phyloP scores from a whole-genome alignment of 2,329 filamentous ascomycete genomes.

The Colletotrichum tabaci region DNA sequence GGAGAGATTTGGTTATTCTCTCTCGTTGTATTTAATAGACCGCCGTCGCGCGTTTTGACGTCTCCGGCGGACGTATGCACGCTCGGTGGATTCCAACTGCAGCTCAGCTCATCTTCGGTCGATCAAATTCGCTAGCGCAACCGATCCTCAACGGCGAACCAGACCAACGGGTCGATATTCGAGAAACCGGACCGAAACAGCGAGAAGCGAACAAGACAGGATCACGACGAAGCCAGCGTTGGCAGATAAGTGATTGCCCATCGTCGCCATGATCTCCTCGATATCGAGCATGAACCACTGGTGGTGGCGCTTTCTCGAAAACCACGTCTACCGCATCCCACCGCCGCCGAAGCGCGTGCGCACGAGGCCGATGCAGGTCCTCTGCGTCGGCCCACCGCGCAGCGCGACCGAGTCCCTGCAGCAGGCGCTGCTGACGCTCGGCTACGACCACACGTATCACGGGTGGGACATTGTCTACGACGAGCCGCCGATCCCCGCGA shows the following conservation, averaged over 20 bases:
- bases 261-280: slow-evolving; percentile 16
- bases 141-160: neutral
- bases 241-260: neutral
- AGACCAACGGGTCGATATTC: neutral
- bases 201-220: neutral
- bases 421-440: slow-evolving; percentile 49
- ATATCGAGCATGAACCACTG: slow-evolving; percentile 38
- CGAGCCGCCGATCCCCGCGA: slow-evolving; percentile 43
- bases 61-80: slow-evolving; percentile 19
- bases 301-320: slow-evolving; percentile 38
- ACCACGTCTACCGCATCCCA: slow-evolving; percentile 43
- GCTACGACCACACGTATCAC: slow-evolving; percentile 53
- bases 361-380: slow-evolving; percentile 52
- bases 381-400: slow-evolving; percentile 53
- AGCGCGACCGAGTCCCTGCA: slow-evolving; percentile 55
- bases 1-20: neutral
- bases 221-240: neutral
- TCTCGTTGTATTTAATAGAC: neutral
- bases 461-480: slow-evolving; percentile 54
- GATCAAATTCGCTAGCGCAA: neutral
- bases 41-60: slow-evolving; percentile 5
- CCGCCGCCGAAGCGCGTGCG: slow-evolving; percentile 46
- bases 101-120: slow-evolving; percentile 16
- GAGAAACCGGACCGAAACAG: no score
- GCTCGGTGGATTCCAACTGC: slow-evolving; percentile 11